Percentiles rank a stretch among this genome's conserved stretches.
Evolutionary conservation across 805 yeast genomes (phyloP).

Genomic region (Huiozyma sinensis): DNA sequence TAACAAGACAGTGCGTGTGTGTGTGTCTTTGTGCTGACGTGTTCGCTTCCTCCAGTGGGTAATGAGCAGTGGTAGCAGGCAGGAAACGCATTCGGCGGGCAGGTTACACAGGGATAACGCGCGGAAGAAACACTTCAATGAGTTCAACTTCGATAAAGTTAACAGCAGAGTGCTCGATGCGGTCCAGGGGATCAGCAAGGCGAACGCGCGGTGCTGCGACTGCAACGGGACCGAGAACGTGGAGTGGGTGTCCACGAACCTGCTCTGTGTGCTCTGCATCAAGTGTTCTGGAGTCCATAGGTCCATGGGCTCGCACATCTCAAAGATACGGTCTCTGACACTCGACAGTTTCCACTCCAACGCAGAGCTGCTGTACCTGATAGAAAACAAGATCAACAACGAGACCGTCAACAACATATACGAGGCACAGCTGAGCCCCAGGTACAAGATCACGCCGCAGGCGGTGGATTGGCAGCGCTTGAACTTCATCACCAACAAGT

Average conservation of each 20-base stretch:
- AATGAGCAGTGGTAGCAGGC: no score
- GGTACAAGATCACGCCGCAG: constrained; percentile 25
- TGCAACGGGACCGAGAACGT: constrained; percentile 54
- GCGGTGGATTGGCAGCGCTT: constrained; percentile 39
- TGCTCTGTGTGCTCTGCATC: constrained; percentile 64
- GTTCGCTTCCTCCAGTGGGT: no score
- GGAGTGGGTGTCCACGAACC: constrained; percentile 80
- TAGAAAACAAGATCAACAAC: constrained; percentile 47
- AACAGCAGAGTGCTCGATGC: constrained; percentile 6
- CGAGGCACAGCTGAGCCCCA: constrained; percentile 33
- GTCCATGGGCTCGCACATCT: constrained; percentile 70
- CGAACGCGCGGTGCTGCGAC: constrained; percentile 66
- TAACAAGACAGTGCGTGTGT: no score
- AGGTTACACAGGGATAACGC: constrained; percentile 30
- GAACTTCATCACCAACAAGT: constrained; percentile 56
- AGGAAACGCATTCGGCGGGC: no score
- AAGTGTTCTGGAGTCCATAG: constrained; percentile 86
- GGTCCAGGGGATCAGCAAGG: constrained; percentile 31
- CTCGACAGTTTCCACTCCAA: constrained; percentile 51
- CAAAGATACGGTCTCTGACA: constrained; percentile 69
- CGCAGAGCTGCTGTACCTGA: constrained; percentile 46
- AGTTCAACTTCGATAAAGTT: not conserved
- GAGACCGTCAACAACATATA: constrained; percentile 45
- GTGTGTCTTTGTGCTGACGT: no score
- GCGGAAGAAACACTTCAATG: constrained; percentile 2